phyloP scores from a whole-genome alignment of 1,139 yeast genomes.

The Sugiyamaella grinbergsii region DNA sequence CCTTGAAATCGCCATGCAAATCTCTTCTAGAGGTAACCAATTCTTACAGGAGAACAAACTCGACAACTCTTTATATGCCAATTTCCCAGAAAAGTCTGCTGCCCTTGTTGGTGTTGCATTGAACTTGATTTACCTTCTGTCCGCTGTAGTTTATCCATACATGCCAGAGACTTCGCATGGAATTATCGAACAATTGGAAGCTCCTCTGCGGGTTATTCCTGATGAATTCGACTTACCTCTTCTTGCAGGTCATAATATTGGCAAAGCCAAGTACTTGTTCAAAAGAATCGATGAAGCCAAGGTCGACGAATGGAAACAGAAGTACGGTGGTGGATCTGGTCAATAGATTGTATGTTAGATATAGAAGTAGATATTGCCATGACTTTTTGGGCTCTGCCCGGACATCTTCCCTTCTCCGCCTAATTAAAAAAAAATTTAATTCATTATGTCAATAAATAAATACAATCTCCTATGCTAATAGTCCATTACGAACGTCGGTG shows the following conservation, averaged over 20 bases:
- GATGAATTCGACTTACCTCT: constrained; percentile 71
- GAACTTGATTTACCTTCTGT: constrained; percentile 80
- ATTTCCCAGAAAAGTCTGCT: constrained; percentile 78
- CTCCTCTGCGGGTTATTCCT: constrained; percentile 75
- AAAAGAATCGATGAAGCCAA: constrained; percentile 87
- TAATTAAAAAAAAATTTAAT: background rate
- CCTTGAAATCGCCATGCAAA: constrained; percentile 84
- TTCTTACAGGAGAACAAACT: constrained; percentile 94
- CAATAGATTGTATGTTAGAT: constrained; percentile 11
- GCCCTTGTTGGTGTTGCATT: constrained; percentile 92
- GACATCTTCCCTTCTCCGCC: background rate
- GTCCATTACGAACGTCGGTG: constrained; percentile 9
- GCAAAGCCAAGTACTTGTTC: constrained; percentile 89
- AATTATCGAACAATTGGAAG: constrained; percentile 78
- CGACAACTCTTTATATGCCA: constrained; percentile 79
- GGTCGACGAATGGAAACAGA: constrained; percentile 82
- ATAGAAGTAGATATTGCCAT: no score
- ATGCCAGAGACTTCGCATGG: constrained; percentile 81
- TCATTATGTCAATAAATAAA: constrained; percentile 4
- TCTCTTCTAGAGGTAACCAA: constrained; percentile 90
- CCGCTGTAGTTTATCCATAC: constrained; percentile 80
- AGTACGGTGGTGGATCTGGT: constrained; percentile 61
- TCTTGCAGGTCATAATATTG: constrained; percentile 81
- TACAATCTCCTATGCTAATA: constrained; percentile 2
- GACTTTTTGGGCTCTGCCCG: background rate